Evolutionary conservation across 73 alveolate species (phyloP).

Genomic region (Tetrahymena thermophila): DNA sequence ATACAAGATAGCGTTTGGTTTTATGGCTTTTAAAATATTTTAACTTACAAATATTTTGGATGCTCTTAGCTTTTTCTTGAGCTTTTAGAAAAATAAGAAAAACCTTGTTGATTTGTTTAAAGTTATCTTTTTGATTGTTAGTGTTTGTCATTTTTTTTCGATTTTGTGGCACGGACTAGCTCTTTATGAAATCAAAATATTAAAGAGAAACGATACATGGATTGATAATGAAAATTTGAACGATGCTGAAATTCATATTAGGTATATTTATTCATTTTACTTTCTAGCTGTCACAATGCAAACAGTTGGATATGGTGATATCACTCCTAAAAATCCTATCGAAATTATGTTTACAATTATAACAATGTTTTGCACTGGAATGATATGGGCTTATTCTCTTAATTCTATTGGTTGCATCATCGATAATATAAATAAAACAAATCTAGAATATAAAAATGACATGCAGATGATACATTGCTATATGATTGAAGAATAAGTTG

Average conservation of each 20-base stretch:
- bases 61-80: not conserved
- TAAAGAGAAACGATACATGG: not conserved
- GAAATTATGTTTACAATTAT: constrained; percentile 56
- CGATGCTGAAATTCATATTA: not conserved
- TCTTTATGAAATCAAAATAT: not conserved
- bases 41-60: not conserved
- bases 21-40: not conserved
- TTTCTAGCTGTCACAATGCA: constrained; percentile 89
- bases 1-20: not conserved
- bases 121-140: not conserved
- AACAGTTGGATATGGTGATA: constrained; percentile 90
- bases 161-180: not conserved
- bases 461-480: constrained; percentile 61
- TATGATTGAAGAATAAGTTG: constrained; percentile 55
- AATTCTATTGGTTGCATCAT: constrained; percentile 75
- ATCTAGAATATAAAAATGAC: constrained; percentile 62
- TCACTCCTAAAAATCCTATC: constrained; percentile 55
- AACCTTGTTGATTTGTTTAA: not conserved
- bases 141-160: not conserved
- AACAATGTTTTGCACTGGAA: constrained; percentile 72
- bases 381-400: constrained; percentile 76
- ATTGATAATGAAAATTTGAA: not conserved
- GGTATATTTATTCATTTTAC: constrained; percentile 62
- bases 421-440: constrained; percentile 48
- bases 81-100: not conserved